Percentiles rank a stretch among this genome's conserved stretches.
phyloP scores from a whole-genome alignment of 495 filamentous ascomycete genomes.

The Penicillium subrubescens region DNA sequence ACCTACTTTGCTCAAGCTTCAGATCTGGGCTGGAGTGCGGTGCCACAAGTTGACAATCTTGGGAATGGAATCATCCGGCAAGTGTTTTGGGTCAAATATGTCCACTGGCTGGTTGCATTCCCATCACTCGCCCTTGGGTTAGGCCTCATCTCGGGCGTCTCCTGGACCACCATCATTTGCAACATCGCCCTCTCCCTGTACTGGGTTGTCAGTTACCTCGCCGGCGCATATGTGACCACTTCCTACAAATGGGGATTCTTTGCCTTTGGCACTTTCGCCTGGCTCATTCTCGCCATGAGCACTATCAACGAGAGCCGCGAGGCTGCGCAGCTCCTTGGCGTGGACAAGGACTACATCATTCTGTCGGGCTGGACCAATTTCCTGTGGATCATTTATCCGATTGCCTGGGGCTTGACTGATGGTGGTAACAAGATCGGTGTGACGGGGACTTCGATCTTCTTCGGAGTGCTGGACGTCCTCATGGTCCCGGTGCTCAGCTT shows the following conservation, averaged over 20 bases:
- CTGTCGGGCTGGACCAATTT: conserved; percentile 55
- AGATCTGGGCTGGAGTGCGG: conserved; percentile 65
- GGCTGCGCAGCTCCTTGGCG: conserved; percentile 54
- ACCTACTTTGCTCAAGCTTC: conserved; percentile 72
- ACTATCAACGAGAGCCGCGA: conserved; percentile 54
- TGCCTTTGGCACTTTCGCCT: conserved; percentile 61
- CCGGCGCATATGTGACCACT: conserved; percentile 59
- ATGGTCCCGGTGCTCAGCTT: conserved; percentile 61
- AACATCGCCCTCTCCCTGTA: conserved; percentile 62
- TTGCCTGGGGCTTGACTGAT: conserved; percentile 67
- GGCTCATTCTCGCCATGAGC: conserved; percentile 59
- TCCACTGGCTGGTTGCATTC: conserved; percentile 62
- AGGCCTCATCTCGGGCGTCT: conserved; percentile 63
- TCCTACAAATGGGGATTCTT: conserved; percentile 68
- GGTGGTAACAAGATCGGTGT: conserved; percentile 67
- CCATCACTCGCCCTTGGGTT: conserved; percentile 60
- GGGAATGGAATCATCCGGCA: conserved; percentile 54
- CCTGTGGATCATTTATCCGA: conserved; percentile 64
- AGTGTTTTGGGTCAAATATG: conserved; percentile 73
- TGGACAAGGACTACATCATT: conserved; percentile 52
- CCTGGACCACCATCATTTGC: conserved; percentile 65
- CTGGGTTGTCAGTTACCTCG: conserved; percentile 65
- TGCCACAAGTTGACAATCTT: conserved; percentile 45
- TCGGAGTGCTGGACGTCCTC: conserved; percentile 65
- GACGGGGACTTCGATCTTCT: conserved; percentile 68